These are phyloP conservation scores for Aaosphaeria arxii DNA, from an alignment of 2,329 filamentous ascomycete species.

Conservation along the genomic window DNA sequence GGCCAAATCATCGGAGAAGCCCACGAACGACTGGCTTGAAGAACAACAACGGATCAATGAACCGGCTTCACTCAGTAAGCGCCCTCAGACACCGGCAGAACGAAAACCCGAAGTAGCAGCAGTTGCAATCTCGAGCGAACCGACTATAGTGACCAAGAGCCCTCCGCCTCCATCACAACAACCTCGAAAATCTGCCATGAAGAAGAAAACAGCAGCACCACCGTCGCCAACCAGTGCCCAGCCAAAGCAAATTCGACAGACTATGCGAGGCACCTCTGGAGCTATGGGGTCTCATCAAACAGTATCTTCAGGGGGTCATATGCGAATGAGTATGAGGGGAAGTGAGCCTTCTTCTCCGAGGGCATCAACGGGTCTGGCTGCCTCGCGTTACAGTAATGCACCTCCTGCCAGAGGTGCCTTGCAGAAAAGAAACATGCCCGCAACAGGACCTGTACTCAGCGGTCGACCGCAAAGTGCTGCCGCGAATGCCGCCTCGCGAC, in stretches of 20 bases:
- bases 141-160: too few relatives aligned
- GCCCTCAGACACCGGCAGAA: too few relatives aligned
- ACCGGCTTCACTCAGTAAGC: too few relatives aligned
- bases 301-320: slow-evolving; percentile 16
- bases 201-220: slow-evolving; percentile 35
- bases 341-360: slow-evolving; percentile 23
- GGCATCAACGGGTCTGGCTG: slow-evolving; percentile 25
- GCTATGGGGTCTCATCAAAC: not conserved
- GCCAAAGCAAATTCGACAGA: slow-evolving; percentile 33
- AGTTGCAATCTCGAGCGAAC: too few relatives aligned
- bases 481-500: slow-evolving; percentile 10
- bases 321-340: slow-evolving; percentile 51
- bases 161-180: slow-evolving; percentile 13
- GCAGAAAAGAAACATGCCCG: slow-evolving; percentile 39
- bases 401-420: slow-evolving; percentile 29
- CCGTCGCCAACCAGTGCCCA: slow-evolving; percentile 17
- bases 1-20: too few relatives aligned
- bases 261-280: slow-evolving; percentile 28
- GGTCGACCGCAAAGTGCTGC: slow-evolving; percentile 26
- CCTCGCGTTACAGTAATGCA: slow-evolving; percentile 33
- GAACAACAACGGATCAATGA: too few relatives aligned
- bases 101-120: too few relatives aligned
- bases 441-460: slow-evolving; percentile 14
- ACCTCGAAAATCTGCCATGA: slow-evolving; percentile 40
- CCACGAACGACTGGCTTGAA: too few relatives aligned